phyloP scores from a whole-genome alignment of 78 protist genomes.

The Emiliania huxleyi region DNA sequence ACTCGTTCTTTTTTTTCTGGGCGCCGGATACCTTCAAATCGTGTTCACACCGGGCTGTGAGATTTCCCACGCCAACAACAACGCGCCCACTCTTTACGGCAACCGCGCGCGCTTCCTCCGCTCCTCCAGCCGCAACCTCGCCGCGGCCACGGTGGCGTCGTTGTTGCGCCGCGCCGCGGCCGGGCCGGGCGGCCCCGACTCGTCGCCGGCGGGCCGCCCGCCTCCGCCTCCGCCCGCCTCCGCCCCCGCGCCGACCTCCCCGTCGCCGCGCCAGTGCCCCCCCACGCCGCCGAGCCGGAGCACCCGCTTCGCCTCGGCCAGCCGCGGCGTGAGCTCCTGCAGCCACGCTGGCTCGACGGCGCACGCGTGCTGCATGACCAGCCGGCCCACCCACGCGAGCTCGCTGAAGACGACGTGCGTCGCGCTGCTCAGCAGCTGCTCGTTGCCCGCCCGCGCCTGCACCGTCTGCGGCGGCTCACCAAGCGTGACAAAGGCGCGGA shows the following conservation, averaged over 20 bases:
- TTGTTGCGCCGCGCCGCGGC: constrained; percentile 12
- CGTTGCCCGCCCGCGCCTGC: no score
- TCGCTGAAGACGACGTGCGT: background rate
- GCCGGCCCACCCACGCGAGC: background rate
- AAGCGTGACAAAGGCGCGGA: background rate
- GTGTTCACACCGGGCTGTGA: no score
- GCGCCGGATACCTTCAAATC: no score
- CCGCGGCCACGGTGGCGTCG: background rate
- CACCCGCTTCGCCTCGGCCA: background rate
- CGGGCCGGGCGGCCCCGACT: no score
- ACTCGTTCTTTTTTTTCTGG: no score
- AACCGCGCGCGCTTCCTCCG: background rate
- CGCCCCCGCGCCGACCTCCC: background rate
- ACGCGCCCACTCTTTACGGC: no score
- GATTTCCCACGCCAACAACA: no score
- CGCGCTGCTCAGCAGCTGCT: background rate
- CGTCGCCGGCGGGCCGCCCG: background rate
- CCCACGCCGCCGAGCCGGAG: no score
- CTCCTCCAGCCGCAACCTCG: background rate
- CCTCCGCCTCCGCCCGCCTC: background rate
- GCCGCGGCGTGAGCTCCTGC: background rate
- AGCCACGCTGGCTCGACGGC: background rate
- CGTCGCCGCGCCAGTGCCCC: no score
- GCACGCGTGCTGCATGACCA: background rate
- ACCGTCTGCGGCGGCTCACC: background rate